phyloP scores from a whole-genome alignment of 2,329 filamentous ascomycete species.

The Scleromitrula shiraiana region DNA sequence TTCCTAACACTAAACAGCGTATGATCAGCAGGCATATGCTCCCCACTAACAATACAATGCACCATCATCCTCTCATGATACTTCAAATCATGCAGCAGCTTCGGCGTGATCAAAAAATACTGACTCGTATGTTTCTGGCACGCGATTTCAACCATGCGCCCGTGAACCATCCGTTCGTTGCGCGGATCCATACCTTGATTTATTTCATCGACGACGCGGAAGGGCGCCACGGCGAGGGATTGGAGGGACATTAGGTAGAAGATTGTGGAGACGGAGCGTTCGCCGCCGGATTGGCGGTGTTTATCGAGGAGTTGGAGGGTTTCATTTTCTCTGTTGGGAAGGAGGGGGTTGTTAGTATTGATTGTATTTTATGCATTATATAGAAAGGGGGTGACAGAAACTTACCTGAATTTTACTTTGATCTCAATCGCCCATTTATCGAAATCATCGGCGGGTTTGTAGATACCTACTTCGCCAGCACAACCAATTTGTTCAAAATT shows the following conservation, averaged over 20 bases:
- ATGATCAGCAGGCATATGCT: slow-evolving; percentile 52
- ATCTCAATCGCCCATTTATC: slow-evolving; percentile 92
- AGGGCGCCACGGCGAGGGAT: slow-evolving; percentile 84
- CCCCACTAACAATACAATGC: slow-evolving; percentile 86
- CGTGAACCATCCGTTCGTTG: slow-evolving; percentile 97
- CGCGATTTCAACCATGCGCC: slow-evolving; percentile 96
- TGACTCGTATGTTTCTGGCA: slow-evolving; percentile 72
- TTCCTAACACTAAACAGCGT: slow-evolving; percentile 26
- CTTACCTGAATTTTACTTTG: slow-evolving; percentile 85
- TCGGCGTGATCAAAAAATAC: slow-evolving; percentile 98
- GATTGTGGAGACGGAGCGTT: slow-evolving; percentile 92
- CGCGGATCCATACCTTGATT: slow-evolving; percentile 99
- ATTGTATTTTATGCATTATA: no score
- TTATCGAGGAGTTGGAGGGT: slow-evolving; percentile 76
- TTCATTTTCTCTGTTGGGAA: slow-evolving; percentile 60
- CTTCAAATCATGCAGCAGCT: slow-evolving; percentile 74
- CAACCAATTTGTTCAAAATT: slow-evolving; percentile 94
- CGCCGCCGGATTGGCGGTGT: slow-evolving; percentile 91
- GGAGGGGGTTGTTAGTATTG: slow-evolving; percentile 12
- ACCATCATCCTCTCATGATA: slow-evolving; percentile 91
- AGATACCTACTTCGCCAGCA: slow-evolving; percentile 78
- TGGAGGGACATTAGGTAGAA: slow-evolving; percentile 99
- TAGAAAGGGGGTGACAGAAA: slow-evolving; percentile 8
- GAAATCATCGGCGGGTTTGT: slow-evolving; percentile 92
- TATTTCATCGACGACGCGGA: slow-evolving; percentile 98